Percentiles rank a stretch among this genome's conserved stretches.
These are phyloP conservation scores for Geotrichum ghanense DNA, from an alignment of 805 yeast genomes.

Conservation along the genomic window DNA sequence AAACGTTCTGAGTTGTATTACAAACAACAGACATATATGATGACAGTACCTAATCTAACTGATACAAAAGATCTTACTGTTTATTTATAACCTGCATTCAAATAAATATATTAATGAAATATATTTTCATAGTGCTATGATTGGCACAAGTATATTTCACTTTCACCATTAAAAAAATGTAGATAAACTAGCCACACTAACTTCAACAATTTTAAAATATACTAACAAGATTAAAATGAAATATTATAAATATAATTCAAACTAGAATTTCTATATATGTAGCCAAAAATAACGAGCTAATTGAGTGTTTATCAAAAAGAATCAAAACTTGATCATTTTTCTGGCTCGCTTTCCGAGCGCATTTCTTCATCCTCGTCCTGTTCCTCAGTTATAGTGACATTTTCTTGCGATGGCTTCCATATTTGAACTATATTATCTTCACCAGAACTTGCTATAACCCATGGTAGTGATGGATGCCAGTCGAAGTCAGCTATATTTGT, in stretches of 20 bases:
- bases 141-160: too few relatives aligned
- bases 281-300: too few relatives aligned
- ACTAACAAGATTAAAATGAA: too few relatives aligned
- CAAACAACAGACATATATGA: neutral
- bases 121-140: too few relatives aligned
- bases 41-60: neutral
- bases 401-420: slow-evolving; percentile 54
- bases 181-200: too few relatives aligned
- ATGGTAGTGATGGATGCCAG: slow-evolving; percentile 50
- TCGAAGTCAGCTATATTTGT: slow-evolving; percentile 53
- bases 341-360: neutral
- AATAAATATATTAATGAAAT: too few relatives aligned
- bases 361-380: slow-evolving; percentile 29
- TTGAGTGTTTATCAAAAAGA: too few relatives aligned
- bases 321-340: neutral
- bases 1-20: slow-evolving; percentile 1
- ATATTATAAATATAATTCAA: too few relatives aligned
- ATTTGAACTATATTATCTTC: slow-evolving; percentile 68
- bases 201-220: too few relatives aligned
- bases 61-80: neutral
- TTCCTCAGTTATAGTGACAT: slow-evolving; percentile 27
- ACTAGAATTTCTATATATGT: too few relatives aligned
- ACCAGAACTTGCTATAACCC: slow-evolving; percentile 55
- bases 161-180: too few relatives aligned
- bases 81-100: too few relatives aligned